A percentile compares a stretch with the other conserved stretches of the same genome.
Evolutionary conservation across 2,329 filamentous ascomycete species (phyloP).

Genomic region (Oidium heveae): DNA sequence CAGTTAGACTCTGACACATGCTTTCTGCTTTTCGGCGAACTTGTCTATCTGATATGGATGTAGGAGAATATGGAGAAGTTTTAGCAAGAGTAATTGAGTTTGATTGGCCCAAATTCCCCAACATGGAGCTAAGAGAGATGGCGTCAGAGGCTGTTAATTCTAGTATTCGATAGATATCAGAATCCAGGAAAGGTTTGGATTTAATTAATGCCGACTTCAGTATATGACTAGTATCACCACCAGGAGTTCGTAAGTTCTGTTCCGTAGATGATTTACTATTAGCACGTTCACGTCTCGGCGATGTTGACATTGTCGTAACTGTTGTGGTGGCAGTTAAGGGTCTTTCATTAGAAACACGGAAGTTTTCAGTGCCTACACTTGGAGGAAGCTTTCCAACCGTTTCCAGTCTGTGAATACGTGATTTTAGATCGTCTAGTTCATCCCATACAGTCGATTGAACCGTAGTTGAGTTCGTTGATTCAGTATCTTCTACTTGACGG

Average conservation of each 20-base stretch:
- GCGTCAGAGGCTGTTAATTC: conserved; percentile 68
- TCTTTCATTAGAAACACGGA: conserved; percentile 36
- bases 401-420: conserved; percentile 72
- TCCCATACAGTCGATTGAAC: conserved; percentile 93
- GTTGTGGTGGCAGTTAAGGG: conserved; percentile 80
- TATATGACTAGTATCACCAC: conserved; percentile 43
- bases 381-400: conserved; percentile 67
- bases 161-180: conserved; percentile 52
- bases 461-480: conserved; percentile 69
- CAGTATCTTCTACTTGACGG: conserved; percentile 31
- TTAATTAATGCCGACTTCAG: conserved; percentile 62
- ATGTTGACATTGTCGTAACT: conserved; percentile 71
- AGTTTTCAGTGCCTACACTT: conserved; percentile 58
- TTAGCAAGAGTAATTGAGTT: conserved; percentile 37
- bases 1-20: conserved; percentile 76
- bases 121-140: conserved; percentile 49
- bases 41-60: conserved; percentile 47
- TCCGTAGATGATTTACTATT: conserved; percentile 22
- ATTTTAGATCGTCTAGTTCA: conserved; percentile 86
- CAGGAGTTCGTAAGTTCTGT: conserved; percentile 7
- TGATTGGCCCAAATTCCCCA: conserved; percentile 45
- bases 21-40: conserved; percentile 76
- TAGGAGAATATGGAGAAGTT: conserved; percentile 17
- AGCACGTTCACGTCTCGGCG: conserved; percentile 46
- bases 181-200: conserved; percentile 40